Evolutionary conservation across 805 yeast species (phyloP), one percentile per base, ranked within the genome.

Genomic region (Danielozyma ontarioensis): DNA sequence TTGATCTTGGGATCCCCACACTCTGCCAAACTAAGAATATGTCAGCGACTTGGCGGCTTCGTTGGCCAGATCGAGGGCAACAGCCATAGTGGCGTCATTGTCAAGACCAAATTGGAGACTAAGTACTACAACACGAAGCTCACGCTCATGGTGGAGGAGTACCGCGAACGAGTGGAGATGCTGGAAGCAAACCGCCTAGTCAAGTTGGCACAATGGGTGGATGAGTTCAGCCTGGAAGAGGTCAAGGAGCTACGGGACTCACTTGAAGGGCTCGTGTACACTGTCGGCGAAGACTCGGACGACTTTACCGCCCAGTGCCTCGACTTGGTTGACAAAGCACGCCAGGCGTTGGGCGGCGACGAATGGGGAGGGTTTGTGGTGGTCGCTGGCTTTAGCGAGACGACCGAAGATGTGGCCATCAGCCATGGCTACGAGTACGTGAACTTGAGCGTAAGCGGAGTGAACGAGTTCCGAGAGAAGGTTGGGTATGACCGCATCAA

Each of bases 191-290:
- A n/a, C n/a, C n/a, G n/a, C n/a, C n/a, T n/a, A n/a, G n/a, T n/a
- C n/a, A 41, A 41, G 5, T 47, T 70, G 4, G 41, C 45, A 4
- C 42, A 44, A 3, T 73, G 78, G 75, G 36, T 37, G 25, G 30
- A 42, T 0, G 77, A 74, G 37, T 65, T 74, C 36, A 11, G 27
- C 7, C 33, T 51, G 1, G 55, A 44, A 0, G 76, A 71, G 25
- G 57, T 50, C 36, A 44, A 37, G 16, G 78, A 72, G 33, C 45
- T 74, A 22, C 50, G 79, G 17, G 72, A 67, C 14, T 68, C 48
- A 1, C 27, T 74, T 3, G 71, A 67, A 27, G 80, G 79, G 1
- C 18, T 72, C 8, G 50, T 74, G 3, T 52, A 71, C 37, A 64
- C 74, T 1, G 24, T 72, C 11, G 57, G 63, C 37, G 22, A 35